These are phyloP conservation scores for Sesbania bispinosa DNA, from an alignment of 306 rosid genomes.

Conservation along the genomic window DNA sequence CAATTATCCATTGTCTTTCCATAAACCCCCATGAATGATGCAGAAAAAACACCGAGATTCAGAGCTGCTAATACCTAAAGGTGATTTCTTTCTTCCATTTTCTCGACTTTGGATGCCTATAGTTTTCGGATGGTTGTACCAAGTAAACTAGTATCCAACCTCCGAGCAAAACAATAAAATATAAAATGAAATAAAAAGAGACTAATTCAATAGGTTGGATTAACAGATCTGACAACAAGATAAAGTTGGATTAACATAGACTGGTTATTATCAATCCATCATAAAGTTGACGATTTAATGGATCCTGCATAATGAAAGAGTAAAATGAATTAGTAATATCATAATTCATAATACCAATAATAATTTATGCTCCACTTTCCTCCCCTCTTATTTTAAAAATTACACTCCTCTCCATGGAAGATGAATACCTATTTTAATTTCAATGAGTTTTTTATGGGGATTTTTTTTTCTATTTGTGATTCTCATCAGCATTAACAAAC, in stretches of 20 bases:
- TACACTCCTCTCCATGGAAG: too few species aligned
- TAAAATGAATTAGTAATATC: conserved; percentile 1
- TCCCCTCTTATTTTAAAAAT: too few species aligned
- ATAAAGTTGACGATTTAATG: conserved; percentile 13
- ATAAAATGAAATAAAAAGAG: not conserved
- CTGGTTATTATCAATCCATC: conserved; percentile 8
- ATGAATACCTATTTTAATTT: too few species aligned
- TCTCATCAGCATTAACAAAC: too few species aligned
- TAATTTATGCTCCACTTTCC: too few species aligned
- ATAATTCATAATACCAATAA: too few species aligned
- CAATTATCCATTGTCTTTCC: not conserved
- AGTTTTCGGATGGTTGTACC: not conserved
- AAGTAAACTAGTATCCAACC: not conserved
- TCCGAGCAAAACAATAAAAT: not conserved
- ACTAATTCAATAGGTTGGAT: not conserved
- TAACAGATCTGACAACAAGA: conserved; percentile 2
- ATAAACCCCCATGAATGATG: not conserved
- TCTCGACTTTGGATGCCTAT: not conserved
- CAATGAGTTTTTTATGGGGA: too few species aligned
- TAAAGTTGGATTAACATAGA: conserved; percentile 3
- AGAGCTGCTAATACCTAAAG: not conserved
- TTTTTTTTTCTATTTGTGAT: too few species aligned
- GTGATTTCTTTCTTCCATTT: not conserved
- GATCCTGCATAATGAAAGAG: conserved; percentile 35
- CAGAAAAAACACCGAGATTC: not conserved